Evolutionary conservation across 441 rosid species (phyloP), one percentile per base, ranked within the genome.

Genomic region (Syzygium malaccense): DNA sequence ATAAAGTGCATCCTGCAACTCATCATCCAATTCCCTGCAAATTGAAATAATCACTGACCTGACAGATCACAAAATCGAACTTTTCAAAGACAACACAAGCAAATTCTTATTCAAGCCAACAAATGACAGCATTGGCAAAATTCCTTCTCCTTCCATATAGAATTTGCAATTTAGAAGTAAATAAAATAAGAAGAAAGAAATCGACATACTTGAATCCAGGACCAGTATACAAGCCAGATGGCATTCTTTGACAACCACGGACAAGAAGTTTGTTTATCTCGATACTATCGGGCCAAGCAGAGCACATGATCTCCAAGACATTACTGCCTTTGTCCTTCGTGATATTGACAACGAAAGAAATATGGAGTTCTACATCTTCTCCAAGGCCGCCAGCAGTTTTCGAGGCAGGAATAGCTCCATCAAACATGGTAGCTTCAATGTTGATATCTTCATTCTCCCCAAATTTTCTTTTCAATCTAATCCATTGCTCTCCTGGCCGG

Each of bases 381-480:
- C 90, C 91, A 45, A 88, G 78, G 33, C 80, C 88, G 4, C 75
- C 93, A 58, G 87, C 92, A 28, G 93, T 86, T 88, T 92, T 91
- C 17, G 95, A 85, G 30, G 87, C 25, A 4, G 99, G 95, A 89
- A 94, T 54, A 11, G 94, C 94, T 87, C 91, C 96, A 91, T 96
- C 98, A 91, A 96, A 94, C 99, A 97, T 94, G 85, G 98, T 97
- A 58, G 95, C 98, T 92, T 96, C 99, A 30, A 97, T 91, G 79
- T 91, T 94, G 86, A 96, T 94, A 78, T 94, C 94, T 91, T 96
- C 98, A 19, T 88, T 93, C 25, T 90, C 95, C 26, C 92, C 93
- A 89, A 91, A 96, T 90, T 89, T 94, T 85, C 95, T 93, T 80
- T 84, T 91, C 94, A 96, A 87, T 87, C 91, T 93, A 90, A 96